Base-by-base conservation (phyloP, 768 basidiomycete genomes). In the Auriscalpium microsporum region DNA sequence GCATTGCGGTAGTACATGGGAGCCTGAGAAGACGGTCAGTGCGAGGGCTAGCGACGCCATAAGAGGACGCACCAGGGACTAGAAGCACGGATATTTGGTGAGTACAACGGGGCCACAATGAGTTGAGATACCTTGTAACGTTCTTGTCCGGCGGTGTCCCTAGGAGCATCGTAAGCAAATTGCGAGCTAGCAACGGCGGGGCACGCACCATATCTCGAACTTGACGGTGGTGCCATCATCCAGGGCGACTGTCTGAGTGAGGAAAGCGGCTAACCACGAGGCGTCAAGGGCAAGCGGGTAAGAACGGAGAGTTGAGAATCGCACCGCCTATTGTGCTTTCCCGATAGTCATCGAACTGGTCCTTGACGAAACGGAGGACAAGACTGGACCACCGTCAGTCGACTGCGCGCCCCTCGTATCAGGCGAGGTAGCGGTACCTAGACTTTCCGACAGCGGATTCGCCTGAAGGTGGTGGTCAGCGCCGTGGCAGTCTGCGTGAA, bases 391-490 rank as follows among this genome's bases (percentile, higher is more conserved):
- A 50, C 58, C 67, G 65, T 69, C 67, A 45, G 38, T 55, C 63
- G 60, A 50, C 63, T 62, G 62, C 62, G 66, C 58, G 58, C 56
- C 58, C 53, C 59, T 59, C 50, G 37, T 33, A 53, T 37, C 19
- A 42, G 54, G 49, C 54, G 55, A 28, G 14, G 35, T n/a, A 51
- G 33, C 60, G 54, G 54, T 71, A 90, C 90, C 90, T 91, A 58
- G 88, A 91, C 78, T 99, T 99, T 52, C 96, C 96, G 50, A 99
- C 96, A 45, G 96, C 95, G 42, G 90, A 94, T 76, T 97, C 94
- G 64, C 94, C 94, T 96, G 60, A 67, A 59, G n/a, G 51, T 21
- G 47, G 44, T 47, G 53, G 23, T 19, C 40, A 46, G 44, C 13
- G 21, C n/a, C 21, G 37, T 14, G 11, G 36, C 19, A 45, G 45